phyloP scores from a whole-genome alignment of 345 rosid genomes.

The Gynandropsis gynandra region DNA sequence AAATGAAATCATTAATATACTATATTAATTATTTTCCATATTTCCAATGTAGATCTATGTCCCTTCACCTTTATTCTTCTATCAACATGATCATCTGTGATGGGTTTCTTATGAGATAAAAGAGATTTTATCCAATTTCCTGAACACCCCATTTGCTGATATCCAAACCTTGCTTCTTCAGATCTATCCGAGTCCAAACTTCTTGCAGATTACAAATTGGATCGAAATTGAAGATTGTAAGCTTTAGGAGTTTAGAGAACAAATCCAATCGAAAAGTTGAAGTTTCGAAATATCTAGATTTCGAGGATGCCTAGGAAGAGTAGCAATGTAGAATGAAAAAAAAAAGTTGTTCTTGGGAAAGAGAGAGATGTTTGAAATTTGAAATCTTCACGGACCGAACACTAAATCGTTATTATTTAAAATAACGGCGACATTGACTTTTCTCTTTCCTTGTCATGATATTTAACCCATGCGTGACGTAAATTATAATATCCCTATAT shows the following conservation, averaged over 20 bases:
- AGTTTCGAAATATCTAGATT: not conserved
- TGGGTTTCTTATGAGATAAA: slow-evolving; percentile 37
- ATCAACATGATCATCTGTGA: slow-evolving; percentile 30
- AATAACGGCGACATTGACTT: slow-evolving; percentile 28
- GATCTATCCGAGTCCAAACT: slow-evolving; percentile 14
- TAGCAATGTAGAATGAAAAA: not conserved
- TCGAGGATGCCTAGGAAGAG: slow-evolving; percentile 5
- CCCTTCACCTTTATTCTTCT: no score
- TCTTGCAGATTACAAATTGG: slow-evolving; percentile 25
- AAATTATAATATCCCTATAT: no score
- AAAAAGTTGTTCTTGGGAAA: slow-evolving; percentile 1
- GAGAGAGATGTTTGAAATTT: slow-evolving; percentile 36
- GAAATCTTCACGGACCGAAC: slow-evolving; percentile 31
- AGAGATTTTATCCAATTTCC: slow-evolving; percentile 75
- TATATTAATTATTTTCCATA: no score
- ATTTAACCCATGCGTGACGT: slow-evolving; percentile 2
- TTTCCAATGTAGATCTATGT: no score
- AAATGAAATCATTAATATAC: no score
- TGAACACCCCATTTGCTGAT: slow-evolving; percentile 50
- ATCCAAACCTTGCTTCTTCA: slow-evolving; percentile 7
- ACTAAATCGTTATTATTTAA: not conserved
- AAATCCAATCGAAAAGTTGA: slow-evolving; percentile 14
- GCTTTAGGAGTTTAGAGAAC: not conserved
- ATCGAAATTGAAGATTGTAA: slow-evolving; percentile 7
- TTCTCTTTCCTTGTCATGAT: slow-evolving; percentile 28